Conservation (phyloP, 192 early-diverging fungal genomes). For the Entomortierella chlamydospora region DNA sequence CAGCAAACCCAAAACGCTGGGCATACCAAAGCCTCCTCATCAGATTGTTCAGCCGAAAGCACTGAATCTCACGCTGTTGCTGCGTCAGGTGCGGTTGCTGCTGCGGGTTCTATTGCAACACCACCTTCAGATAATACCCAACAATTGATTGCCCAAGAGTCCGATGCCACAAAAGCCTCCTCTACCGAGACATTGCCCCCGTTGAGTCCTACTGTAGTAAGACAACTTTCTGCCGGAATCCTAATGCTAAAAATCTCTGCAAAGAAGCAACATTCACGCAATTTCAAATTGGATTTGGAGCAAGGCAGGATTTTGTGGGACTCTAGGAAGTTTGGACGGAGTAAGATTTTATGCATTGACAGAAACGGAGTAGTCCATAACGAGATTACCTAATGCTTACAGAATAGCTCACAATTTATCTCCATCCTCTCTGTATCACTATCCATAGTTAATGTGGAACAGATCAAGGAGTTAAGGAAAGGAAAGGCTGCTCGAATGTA, state of each 20-base stretch:
- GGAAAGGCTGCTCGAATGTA: constrained; percentile 56
- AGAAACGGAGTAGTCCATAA: constrained; percentile 3
- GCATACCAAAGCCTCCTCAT: constrained; percentile 14
- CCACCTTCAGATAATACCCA: neutral
- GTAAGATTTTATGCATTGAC: too few species aligned
- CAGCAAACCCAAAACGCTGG: neutral
- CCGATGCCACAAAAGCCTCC: neutral
- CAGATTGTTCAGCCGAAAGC: constrained; percentile 2
- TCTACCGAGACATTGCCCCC: constrained; percentile 1
- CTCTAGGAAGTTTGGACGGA: constrained; percentile 57
- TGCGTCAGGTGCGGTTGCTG: too few species aligned
- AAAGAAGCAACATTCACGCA: constrained; percentile 52
- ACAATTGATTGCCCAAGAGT: neutral
- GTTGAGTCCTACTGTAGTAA: constrained; percentile 14
- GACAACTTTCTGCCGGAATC: constrained; percentile 42
- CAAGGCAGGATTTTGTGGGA: constrained; percentile 59
- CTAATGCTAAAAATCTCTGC: constrained; percentile 55
- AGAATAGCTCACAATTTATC: neutral
- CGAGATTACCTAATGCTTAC: neutral
- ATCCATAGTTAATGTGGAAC: constrained; percentile 59
- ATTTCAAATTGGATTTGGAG: constrained; percentile 58
- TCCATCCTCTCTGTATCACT: constrained; percentile 2
- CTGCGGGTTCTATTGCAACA: too few species aligned
- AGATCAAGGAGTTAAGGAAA: constrained; percentile 58
- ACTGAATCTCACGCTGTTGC: too few species aligned